Percentiles rank a stretch among this genome's conserved stretches.
These are phyloP conservation scores for Sarocladium kiliense DNA, from an alignment of 2,329 filamentous ascomycete species.

Conservation along the genomic window DNA sequence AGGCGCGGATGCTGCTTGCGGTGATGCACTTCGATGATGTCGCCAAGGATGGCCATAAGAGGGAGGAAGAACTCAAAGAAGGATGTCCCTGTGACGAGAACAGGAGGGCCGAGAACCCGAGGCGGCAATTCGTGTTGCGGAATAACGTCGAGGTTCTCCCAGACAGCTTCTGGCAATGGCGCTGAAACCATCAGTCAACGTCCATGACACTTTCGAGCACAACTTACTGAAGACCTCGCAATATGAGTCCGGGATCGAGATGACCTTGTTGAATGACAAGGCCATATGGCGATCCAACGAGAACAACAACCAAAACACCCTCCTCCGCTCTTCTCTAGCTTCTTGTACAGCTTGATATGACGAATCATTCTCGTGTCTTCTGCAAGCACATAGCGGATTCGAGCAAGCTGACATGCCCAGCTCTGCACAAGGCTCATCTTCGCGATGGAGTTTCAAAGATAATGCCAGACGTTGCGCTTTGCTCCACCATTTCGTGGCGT, in stretches of 20 bases:
- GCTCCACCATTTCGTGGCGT: slow-evolving; percentile 42
- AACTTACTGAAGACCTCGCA: slow-evolving; percentile 34
- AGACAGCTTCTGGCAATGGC: slow-evolving; percentile 34
- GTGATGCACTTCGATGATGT: slow-evolving; percentile 43
- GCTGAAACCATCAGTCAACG: slow-evolving; percentile 14
- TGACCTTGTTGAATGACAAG: slow-evolving; percentile 38
- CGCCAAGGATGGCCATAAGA: slow-evolving; percentile 42
- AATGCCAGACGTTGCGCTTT: slow-evolving; percentile 34
- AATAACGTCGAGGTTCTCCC: slow-evolving; percentile 32
- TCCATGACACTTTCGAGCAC: no score
- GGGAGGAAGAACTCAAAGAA: slow-evolving; percentile 47
- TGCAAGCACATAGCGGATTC: slow-evolving; percentile 26
- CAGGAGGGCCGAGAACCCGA: slow-evolving; percentile 32
- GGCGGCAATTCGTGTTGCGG: slow-evolving; percentile 24
- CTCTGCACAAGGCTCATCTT: slow-evolving; percentile 28
- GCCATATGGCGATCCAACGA: slow-evolving; percentile 41
- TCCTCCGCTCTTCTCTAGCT: slow-evolving; percentile 38
- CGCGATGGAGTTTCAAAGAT: slow-evolving; percentile 30
- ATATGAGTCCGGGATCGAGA: slow-evolving; percentile 40
- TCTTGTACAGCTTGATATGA: slow-evolving; percentile 27
- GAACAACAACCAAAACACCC: slow-evolving; percentile 44
- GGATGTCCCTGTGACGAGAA: slow-evolving; percentile 32
- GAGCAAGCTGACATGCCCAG: slow-evolving; percentile 21
- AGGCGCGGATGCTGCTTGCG: slow-evolving; percentile 36
- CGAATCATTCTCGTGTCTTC: slow-evolving; percentile 19